Base-by-base conservation (phyloP, 257 asterid genomes). In the Ballota nigra region DNA sequence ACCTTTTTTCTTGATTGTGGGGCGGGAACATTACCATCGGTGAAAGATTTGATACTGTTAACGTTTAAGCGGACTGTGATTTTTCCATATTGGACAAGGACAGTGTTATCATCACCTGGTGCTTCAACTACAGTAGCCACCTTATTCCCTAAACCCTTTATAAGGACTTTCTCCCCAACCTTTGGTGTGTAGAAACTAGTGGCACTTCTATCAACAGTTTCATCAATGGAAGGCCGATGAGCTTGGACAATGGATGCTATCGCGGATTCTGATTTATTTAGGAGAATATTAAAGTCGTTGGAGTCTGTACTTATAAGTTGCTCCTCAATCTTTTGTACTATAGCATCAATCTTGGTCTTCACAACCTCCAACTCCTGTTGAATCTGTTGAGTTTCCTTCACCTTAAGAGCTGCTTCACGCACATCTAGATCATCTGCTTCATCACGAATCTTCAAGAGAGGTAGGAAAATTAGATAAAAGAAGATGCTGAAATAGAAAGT, bases 61-160 rank as follows among this genome's bases (percentile, higher is more conserved):
- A 59, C 52, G 29, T 78, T 62, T 41, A 86, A 84, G 3, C 96
- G 94, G 70, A 83, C 85, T 74, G 83, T 84, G 66, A 94, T 83
- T 83, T 88, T 94, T 56, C 99, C 99, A 68, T 85, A 89, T 71
- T 84, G 96, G 68, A 94, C 92, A 70, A 94, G 90, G 77, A 88
- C 84, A 51, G 86, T 82, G 76, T 81, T 86, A 80, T 91, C 97
- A 69, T 83, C 92, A 47, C 85, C 83, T 31, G 96, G 87, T 52
- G 85, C 83, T 87, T 94, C 98, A 74, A 86, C 88, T 20, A 91
- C 95, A 16, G 96, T 88, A 71, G 93, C 99, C 77, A 84, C 57
- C 81, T 86, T 94, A 73, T 80, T 85, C 64, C 99, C 95, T 69
- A 91, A 82, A 41, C 81, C 86, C 76, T 84, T 86, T 76, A 91